Evolutionary conservation across 495 filamentous ascomycete genomes (phyloP).

Genomic region (Aspergillus homomorphus): DNA sequence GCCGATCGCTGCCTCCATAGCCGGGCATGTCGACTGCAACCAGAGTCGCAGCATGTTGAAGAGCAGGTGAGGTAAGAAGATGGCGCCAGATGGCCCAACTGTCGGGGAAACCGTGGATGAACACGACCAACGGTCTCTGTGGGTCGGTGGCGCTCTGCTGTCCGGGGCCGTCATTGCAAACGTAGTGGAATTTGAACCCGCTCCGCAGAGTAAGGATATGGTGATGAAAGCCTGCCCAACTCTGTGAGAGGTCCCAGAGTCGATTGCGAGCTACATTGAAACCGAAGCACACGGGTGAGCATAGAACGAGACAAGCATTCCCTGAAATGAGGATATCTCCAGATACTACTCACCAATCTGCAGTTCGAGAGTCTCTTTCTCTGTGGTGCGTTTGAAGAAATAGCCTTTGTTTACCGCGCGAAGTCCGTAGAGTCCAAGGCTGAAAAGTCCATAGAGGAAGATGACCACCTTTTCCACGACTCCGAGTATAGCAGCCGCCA

Average conservation of each 20-base stretch:
- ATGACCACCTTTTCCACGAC: conserved; percentile 18
- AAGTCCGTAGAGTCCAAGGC: conserved; percentile 27
- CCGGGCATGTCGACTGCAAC: conserved; percentile 56
- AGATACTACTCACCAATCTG: conserved; percentile 32
- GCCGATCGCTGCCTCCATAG: conserved; percentile 50
- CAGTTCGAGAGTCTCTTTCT: conserved; percentile 38
- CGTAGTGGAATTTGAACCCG: conserved; percentile 53
- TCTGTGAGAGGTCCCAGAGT: conserved; percentile 46
- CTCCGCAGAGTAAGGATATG: conserved; percentile 44
- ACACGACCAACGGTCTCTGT: conserved; percentile 43
- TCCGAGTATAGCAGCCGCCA: conserved; percentile 23
- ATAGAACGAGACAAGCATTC: neutral
- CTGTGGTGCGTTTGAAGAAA: conserved; percentile 34
- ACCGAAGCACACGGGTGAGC: neutral
- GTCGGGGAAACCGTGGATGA: conserved; percentile 60
- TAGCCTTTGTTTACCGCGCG: conserved; percentile 25
- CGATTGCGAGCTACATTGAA: conserved; percentile 35
- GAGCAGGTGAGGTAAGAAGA: conserved; percentile 29
- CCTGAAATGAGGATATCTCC: neutral
- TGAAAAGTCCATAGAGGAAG: conserved; percentile 38
- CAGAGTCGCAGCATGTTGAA: conserved; percentile 35
- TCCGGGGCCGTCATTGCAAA: conserved; percentile 36
- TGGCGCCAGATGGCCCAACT: conserved; percentile 53
- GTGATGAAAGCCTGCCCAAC: conserved; percentile 41
- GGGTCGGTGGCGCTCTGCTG: conserved; percentile 11